Conservation (phyloP, 1,284 basidiomycete genomes). For the Gymnopus androsaceus region DNA sequence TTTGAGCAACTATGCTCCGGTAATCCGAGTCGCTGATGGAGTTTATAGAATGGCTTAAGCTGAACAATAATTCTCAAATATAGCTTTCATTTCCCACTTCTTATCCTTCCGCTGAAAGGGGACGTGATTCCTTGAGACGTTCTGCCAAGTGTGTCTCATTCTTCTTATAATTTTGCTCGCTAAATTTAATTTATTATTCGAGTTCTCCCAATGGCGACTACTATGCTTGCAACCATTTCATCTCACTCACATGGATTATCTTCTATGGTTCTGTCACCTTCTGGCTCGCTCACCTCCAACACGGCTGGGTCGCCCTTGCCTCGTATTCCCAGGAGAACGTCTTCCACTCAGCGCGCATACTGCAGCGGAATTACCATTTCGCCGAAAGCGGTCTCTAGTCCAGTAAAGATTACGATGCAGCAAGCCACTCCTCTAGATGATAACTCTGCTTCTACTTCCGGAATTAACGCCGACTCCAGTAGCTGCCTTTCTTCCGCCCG, state of each 20-base stretch:
- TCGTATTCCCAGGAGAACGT: constrained; percentile 50
- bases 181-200: background rate
- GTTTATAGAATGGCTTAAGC: too few species aligned
- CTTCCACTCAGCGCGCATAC: constrained; percentile 24
- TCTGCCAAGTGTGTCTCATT: background rate
- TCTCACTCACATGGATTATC: constrained; percentile 38
- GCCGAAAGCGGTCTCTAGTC: constrained; percentile 18
- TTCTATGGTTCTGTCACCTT: constrained; percentile 35
- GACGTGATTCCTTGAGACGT: background rate
- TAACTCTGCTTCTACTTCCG: constrained; percentile 35
- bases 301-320: constrained; percentile 57
- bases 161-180: too few species aligned
- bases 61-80: too few species aligned
- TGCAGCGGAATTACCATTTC: constrained; percentile 19
- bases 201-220: background rate
- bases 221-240: constrained; percentile 43
- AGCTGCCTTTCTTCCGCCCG: constrained; percentile 29
- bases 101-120: too few species aligned
- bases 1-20: too few species aligned
- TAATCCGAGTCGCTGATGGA: too few species aligned
- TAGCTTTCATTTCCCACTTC: too few species aligned
- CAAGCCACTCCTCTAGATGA: constrained; percentile 27
- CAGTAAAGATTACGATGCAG: constrained; percentile 35
- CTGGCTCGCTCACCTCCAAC: constrained; percentile 49
- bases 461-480: constrained; percentile 29